Evolutionary conservation across 192 early-diverging fungal species (phyloP).

Genomic region (Glomus cerebriforme): DNA sequence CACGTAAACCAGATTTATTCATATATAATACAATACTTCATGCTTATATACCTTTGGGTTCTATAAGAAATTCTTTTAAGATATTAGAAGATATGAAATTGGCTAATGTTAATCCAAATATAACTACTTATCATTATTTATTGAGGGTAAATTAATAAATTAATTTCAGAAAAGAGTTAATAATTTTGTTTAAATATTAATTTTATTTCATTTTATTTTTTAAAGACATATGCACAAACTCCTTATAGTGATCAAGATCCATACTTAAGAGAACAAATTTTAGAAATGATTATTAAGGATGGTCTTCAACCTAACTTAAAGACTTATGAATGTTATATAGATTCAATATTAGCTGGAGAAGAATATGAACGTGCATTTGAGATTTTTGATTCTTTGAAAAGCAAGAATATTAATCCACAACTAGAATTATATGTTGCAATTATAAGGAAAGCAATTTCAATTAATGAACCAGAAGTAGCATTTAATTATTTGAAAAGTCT

Average conservation of each 20-base stretch:
- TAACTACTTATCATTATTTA: not conserved
- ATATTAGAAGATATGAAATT: constrained; percentile 4
- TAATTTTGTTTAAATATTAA: not conserved
- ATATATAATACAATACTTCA: not conserved
- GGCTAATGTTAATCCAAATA: not conserved
- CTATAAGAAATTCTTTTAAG: not conserved
- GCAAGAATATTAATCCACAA: not conserved
- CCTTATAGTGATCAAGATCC: not conserved
- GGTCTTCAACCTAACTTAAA: not conserved
- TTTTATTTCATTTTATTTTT: not conserved
- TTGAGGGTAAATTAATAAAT: not conserved
- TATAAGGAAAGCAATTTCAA: not conserved
- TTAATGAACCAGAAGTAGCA: not conserved
- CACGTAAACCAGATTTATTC: not conserved
- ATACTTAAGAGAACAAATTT: not conserved
- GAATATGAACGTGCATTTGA: constrained; percentile 11
- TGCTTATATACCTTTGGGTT: not conserved
- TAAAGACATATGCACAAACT: not conserved
- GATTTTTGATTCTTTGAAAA: not conserved
- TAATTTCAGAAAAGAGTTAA: not conserved
- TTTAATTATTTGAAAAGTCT: not conserved
- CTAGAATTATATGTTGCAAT: not conserved
- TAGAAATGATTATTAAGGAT: not conserved
- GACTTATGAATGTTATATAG: constrained; percentile 1
- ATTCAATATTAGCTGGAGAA: not conserved